Percentiles rank a stretch among this genome's conserved stretches.
Evolutionary conservation across 768 basidiomycete genomes (phyloP).

Genomic region (Cystofilobasidium capitatum): DNA sequence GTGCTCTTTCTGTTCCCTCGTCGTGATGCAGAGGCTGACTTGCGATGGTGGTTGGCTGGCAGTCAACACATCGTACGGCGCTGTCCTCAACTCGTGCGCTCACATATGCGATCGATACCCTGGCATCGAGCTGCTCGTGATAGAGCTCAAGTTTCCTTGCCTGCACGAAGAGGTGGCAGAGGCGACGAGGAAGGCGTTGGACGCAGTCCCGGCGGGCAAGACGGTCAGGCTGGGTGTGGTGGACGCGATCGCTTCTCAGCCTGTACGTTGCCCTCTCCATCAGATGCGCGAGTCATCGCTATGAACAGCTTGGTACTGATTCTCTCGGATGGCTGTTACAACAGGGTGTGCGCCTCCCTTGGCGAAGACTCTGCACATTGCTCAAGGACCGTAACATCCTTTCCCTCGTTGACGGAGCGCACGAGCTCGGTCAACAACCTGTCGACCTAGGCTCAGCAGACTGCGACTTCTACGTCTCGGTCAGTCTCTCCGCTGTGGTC

Average conservation of each 20-base stretch:
- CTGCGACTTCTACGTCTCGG: conserved; percentile 73
- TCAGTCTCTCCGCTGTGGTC: conserved; percentile 37
- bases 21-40: not conserved
- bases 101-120: conserved; percentile 52
- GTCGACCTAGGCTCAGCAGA: conserved; percentile 50
- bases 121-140: conserved; percentile 47
- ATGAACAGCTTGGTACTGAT: too few relatives aligned
- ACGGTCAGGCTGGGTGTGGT: conserved; percentile 56
- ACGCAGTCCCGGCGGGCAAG: conserved; percentile 33
- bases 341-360: conserved; percentile 39
- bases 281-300: conserved; percentile 47
- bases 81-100: conserved; percentile 48
- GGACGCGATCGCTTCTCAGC: conserved; percentile 56
- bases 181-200: conserved; percentile 30
- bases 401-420: conserved; percentile 69
- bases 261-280: conserved; percentile 33
- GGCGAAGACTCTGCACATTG: conserved; percentile 58
- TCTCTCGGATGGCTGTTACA: not conserved
- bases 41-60: not conserved
- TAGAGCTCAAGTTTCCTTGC: conserved; percentile 51
- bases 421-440: conserved; percentile 59
- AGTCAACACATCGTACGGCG: conserved; percentile 53
- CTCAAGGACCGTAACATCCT: conserved; percentile 55
- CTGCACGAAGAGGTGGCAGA: conserved; percentile 49
- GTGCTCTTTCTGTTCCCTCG: conserved; percentile 6